Conservation (phyloP, 2,329 filamentous ascomycete species). For the Botrytis tulipae region DNA sequence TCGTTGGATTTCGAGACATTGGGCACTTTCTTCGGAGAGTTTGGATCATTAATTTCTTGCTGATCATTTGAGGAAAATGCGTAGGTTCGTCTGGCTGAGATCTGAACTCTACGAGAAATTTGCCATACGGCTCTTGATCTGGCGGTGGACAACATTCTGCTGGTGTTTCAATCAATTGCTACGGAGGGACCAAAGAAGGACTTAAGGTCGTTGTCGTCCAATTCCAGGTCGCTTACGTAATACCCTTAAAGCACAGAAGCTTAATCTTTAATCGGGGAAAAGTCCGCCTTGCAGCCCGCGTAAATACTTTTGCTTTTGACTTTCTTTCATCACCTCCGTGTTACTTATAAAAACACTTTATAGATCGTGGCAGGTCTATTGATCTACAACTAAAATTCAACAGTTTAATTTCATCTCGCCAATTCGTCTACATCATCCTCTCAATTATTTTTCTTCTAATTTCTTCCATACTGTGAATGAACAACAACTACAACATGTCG, state of each 20-base stretch:
- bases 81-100: slow-evolving; percentile 33
- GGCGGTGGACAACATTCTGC: slow-evolving; percentile 46
- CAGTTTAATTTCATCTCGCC: neutral
- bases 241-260: slow-evolving; percentile 13
- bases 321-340: slow-evolving; percentile 17
- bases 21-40: slow-evolving; percentile 45
- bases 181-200: neutral
- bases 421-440: neutral
- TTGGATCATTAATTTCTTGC: slow-evolving; percentile 42
- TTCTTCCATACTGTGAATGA: neutral
- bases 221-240: slow-evolving; percentile 15
- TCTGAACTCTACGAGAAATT: slow-evolving; percentile 39
- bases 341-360: neutral
- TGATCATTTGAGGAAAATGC: slow-evolving; percentile 52
- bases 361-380: neutral
- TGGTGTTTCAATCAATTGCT: slow-evolving; percentile 32
- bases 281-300: slow-evolving; percentile 7
- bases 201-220: slow-evolving; percentile 13
- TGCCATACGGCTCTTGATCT: slow-evolving; percentile 43
- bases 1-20: slow-evolving; percentile 63
- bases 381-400: neutral
- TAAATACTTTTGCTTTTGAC: slow-evolving; percentile 6
- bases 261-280: slow-evolving; percentile 17
- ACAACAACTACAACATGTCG: slow-evolving; percentile 32
- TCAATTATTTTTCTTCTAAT: neutral